Conservation (phyloP, 2,329 filamentous ascomycete species). For the Alternaria triticimaculans region DNA sequence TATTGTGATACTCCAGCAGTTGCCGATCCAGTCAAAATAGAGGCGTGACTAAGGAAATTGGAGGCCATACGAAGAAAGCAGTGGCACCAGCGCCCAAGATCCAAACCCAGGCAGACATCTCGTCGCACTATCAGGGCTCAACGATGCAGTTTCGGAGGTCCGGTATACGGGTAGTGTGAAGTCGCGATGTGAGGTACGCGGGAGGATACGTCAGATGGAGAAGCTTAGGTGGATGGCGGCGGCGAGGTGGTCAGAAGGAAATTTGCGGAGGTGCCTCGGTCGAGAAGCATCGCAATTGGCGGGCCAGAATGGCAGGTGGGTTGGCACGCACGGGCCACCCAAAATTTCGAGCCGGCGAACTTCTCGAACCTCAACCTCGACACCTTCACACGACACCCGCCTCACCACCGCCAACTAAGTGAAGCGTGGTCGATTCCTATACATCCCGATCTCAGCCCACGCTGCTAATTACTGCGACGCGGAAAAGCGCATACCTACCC, state of each 20-base stretch:
- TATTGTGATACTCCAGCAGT: not conserved
- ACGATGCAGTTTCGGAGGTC: not conserved
- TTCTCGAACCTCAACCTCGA: conserved; percentile 5
- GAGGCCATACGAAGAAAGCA: conserved; percentile 66
- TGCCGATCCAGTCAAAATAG: not conserved
- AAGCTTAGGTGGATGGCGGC: conserved; percentile 2
- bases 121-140: conserved; percentile 4
- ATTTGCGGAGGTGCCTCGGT: conserved; percentile 33
- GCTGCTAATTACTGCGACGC: not conserved
- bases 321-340: conserved; percentile 9
- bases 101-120: conserved; percentile 65
- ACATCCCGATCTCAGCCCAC: not conserved
- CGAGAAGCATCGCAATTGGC: conserved; percentile 21
- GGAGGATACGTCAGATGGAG: not conserved
- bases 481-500: conserved; percentile 3
- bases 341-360: conserved; percentile 19
- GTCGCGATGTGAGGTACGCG: not conserved
- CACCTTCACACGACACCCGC: conserved; percentile 12
- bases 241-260: conserved; percentile 10
- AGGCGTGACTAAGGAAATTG: not conserved
- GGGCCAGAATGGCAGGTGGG: not conserved
- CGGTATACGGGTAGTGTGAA: not conserved
- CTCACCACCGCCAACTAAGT: not conserved
- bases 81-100: conserved; percentile 68
- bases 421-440: not conserved